These are phyloP conservation scores for Pezicula carpinea DNA, from an alignment of 2,329 filamentous ascomycete species.

Conservation along the genomic window DNA sequence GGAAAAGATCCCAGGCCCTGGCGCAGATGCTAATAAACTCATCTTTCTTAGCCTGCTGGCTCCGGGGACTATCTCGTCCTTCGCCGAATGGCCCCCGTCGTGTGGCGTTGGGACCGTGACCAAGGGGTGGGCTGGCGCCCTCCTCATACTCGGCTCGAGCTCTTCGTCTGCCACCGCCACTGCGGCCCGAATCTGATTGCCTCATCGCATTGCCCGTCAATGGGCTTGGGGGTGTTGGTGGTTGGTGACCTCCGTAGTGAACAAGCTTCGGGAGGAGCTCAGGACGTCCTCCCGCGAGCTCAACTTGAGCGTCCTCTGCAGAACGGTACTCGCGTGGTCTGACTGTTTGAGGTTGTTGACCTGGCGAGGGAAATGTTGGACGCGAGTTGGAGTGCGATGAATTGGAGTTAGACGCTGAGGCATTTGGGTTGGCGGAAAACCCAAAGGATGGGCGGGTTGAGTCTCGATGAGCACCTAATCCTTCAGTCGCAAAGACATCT, in stretches of 20 bases:
- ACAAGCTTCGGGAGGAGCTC: constrained; percentile 90
- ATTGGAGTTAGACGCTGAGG: constrained; percentile 39
- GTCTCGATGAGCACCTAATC: constrained; percentile 60
- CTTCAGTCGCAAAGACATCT: constrained; percentile 83
- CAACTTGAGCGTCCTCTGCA: constrained; percentile 90
- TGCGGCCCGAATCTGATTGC: constrained; percentile 31
- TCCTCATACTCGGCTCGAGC: constrained; percentile 91
- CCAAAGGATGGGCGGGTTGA: constrained; percentile 12
- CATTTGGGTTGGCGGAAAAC: constrained; percentile 16
- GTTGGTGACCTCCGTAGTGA: constrained; percentile 91
- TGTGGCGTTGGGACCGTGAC: constrained; percentile 60
- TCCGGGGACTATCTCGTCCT: constrained; percentile 78
- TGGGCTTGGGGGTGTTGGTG: constrained; percentile 72
- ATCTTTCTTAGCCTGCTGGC: constrained; percentile 80
- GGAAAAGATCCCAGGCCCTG: constrained; percentile 93
- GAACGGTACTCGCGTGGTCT: constrained; percentile 87
- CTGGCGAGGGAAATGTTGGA: constrained; percentile 71
- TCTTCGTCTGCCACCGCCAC: constrained; percentile 66
- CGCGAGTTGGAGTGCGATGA: constrained; percentile 59
- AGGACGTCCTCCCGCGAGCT: constrained; percentile 84
- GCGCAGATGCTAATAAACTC: constrained; percentile 85
- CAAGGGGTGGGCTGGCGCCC: constrained; percentile 78
- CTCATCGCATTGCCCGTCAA: constrained; percentile 27
- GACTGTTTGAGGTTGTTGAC: constrained; percentile 52
- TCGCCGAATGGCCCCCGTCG: constrained; percentile 72